These are phyloP conservation scores for Aspergillus arachidicola DNA, from an alignment of 2,329 filamentous ascomycete genomes.

Conservation along the genomic window DNA sequence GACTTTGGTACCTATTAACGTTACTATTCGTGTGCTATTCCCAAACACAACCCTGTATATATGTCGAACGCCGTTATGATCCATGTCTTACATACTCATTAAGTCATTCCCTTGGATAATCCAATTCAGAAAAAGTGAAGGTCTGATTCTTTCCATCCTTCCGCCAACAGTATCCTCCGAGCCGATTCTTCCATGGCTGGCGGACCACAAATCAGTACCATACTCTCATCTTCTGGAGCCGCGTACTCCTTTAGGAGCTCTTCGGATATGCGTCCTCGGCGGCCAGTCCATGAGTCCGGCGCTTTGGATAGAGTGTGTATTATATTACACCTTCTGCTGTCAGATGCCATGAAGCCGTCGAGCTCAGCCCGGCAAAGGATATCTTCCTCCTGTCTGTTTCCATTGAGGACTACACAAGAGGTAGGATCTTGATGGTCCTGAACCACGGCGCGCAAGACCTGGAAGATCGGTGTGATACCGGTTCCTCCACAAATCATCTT, in stretches of 20 bases:
- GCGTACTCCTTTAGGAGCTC: slow-evolving; percentile 63
- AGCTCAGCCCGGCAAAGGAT: slow-evolving; percentile 79
- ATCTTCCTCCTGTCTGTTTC: slow-evolving; percentile 75
- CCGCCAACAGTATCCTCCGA: slow-evolving; percentile 56
- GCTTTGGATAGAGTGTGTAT: slow-evolving; percentile 71
- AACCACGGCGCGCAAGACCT: slow-evolving; percentile 76
- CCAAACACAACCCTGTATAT: not conserved
- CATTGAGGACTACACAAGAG: slow-evolving; percentile 72
- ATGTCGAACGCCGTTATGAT: not conserved
- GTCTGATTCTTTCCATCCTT: slow-evolving; percentile 74
- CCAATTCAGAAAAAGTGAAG: slow-evolving; percentile 70
- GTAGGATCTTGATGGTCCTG: slow-evolving; percentile 66
- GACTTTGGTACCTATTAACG: not conserved
- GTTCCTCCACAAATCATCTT: slow-evolving; percentile 86
- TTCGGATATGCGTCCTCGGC: slow-evolving; percentile 67
- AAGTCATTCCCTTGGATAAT: not conserved
- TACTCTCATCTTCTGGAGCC: slow-evolving; percentile 49
- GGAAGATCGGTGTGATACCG: slow-evolving; percentile 91
- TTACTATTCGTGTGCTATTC: not conserved
- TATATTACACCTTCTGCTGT: slow-evolving; percentile 60
- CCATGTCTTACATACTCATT: not conserved
- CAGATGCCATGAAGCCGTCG: slow-evolving; percentile 60
- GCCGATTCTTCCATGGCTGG: slow-evolving; percentile 71
- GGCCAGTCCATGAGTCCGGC: slow-evolving; percentile 66
- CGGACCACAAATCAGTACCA: slow-evolving; percentile 82